Evolutionary conservation across 805 yeast genomes (phyloP).

Genomic region (Komagataella pseudopastoris): DNA sequence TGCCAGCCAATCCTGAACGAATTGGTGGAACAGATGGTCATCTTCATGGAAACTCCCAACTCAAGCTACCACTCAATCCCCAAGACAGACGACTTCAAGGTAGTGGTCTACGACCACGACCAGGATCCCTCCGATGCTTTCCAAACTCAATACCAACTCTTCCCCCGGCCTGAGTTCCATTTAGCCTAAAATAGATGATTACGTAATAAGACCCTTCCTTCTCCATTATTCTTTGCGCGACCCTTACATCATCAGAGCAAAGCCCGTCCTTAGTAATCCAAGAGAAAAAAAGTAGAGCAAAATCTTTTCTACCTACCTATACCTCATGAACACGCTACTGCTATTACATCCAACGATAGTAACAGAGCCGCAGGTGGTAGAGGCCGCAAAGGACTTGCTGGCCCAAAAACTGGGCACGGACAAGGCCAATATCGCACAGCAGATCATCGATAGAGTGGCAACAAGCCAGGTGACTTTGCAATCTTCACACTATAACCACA

Average conservation of each 20-base stretch:
- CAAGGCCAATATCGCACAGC: constrained; percentile 26
- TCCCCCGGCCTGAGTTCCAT: background rate
- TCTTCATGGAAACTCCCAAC: background rate
- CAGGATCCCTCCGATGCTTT: background rate
- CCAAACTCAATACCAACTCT: background rate
- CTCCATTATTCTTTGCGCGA: background rate
- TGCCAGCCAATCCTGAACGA: background rate
- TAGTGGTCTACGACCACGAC: background rate
- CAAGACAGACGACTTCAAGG: background rate
- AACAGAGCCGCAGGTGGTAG: constrained; percentile 35
- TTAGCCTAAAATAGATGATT: background rate
- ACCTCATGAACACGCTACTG: constrained; percentile 18
- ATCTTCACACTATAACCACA: constrained; percentile 23
- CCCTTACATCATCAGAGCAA: background rate
- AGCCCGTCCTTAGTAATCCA: background rate
- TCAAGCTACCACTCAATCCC: background rate
- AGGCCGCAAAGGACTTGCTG: constrained; percentile 21
- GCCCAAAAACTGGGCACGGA: constrained; percentile 13
- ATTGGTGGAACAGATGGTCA: background rate
- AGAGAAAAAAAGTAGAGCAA: background rate
- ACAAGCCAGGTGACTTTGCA: constrained; percentile 26
- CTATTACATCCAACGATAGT: constrained; percentile 59
- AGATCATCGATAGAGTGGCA: constrained; percentile 45
- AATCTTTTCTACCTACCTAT: background rate
- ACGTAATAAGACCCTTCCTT: background rate